Evolutionary conservation across 139 green algal genomes (phyloP).

Genomic region (Astrephomene gubernaculifera): DNA sequence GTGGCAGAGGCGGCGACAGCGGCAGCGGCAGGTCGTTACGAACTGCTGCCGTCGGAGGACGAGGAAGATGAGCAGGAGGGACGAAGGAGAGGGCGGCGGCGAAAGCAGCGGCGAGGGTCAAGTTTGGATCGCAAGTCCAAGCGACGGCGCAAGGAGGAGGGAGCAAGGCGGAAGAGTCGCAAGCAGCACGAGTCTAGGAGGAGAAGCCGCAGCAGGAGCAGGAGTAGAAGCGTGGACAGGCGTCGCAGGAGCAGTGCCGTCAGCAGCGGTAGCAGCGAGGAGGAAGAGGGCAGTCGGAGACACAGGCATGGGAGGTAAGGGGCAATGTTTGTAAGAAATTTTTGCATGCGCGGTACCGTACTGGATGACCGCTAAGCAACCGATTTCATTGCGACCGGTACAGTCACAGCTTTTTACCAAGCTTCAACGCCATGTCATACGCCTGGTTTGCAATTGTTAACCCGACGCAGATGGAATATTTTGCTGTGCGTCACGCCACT

Average conservation of each 20-base stretch:
- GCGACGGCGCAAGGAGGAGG: neutral
- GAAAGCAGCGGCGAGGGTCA: neutral
- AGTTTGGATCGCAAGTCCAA: neutral
- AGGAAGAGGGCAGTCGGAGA: neutral
- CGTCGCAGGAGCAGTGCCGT: neutral
- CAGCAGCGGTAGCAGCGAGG: neutral
- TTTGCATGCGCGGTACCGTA: too few relatives aligned
- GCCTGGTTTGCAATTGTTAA: too few relatives aligned
- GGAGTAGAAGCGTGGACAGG: neutral
- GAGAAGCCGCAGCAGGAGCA: neutral
- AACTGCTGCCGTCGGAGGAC: conserved; percentile 22
- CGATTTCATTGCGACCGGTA: too few relatives aligned
- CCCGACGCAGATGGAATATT: too few relatives aligned
- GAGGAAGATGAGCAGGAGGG: neutral
- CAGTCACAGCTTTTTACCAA: too few relatives aligned
- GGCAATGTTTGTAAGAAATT: too few relatives aligned
- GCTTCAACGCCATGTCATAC: too few relatives aligned
- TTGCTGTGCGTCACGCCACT: too few relatives aligned
- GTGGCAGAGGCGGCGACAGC: neutral
- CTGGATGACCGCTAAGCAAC: too few relatives aligned
- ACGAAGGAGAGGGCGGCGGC: neutral
- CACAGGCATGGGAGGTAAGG: too few relatives aligned
- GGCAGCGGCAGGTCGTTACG: neutral
- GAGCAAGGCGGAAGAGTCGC: neutral
- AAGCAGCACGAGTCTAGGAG: neutral